Evolutionary conservation across 2,329 filamentous ascomycete genomes (phyloP).

Genomic region (Penicillium aurantiogriseum): DNA sequence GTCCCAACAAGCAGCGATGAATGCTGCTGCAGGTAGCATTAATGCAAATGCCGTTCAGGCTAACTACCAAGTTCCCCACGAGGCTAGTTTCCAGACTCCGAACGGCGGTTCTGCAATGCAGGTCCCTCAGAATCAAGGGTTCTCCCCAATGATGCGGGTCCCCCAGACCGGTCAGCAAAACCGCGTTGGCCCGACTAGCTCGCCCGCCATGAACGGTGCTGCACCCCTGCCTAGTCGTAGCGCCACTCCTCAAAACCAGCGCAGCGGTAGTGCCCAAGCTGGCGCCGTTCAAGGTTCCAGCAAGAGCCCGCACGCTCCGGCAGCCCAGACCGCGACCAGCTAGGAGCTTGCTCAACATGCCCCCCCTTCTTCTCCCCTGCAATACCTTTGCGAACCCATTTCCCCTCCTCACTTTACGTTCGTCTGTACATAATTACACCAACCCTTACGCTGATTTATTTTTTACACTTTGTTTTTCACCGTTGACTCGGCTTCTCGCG

Average conservation of each 20-base stretch:
- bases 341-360: conserved; percentile 16
- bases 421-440: conserved; percentile 34
- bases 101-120: conserved; percentile 42
- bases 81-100: conserved; percentile 37
- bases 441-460: conserved; percentile 23
- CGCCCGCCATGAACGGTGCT: conserved; percentile 47
- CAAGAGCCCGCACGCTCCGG: conserved; percentile 44
- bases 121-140: conserved; percentile 50
- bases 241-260: conserved; percentile 48
- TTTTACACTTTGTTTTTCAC: conserved; percentile 7
- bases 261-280: conserved; percentile 44
- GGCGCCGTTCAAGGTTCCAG: conserved; percentile 37
- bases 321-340: conserved; percentile 42
- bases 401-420: conserved; percentile 17
- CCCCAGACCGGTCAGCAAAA: conserved; percentile 48
- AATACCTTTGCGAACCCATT: conserved; percentile 2
- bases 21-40: conserved; percentile 51
- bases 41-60: conserved; percentile 30
- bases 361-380: not conserved
- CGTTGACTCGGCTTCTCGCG: conserved; percentile 17
- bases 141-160: conserved; percentile 54
- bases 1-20: conserved; percentile 52
- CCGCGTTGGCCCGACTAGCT: conserved; percentile 39
- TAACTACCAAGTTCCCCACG: conserved; percentile 42
- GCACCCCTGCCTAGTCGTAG: conserved; percentile 45